phyloP scores from a whole-genome alignment of 129 eudicot species.

The Pulicaria dysenterica region DNA sequence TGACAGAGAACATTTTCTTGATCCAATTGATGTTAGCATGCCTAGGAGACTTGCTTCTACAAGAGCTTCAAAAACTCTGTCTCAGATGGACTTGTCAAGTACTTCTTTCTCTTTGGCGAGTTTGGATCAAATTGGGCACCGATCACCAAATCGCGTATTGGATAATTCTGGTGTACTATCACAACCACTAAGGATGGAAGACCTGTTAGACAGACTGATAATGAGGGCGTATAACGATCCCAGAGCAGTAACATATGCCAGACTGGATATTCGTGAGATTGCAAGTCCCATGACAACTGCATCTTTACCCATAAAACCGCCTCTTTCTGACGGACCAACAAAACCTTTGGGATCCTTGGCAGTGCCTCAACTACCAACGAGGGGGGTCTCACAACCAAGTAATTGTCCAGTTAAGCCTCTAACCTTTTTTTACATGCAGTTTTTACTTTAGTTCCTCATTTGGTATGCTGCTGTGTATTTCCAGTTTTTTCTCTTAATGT shows the following conservation, averaged over 20 bases:
- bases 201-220: conserved; percentile 48
- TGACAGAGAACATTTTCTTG: background rate
- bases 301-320: conserved; percentile 47
- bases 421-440: conserved; percentile 13
- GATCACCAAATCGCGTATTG: conserved; percentile 59
- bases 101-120: conserved; percentile 65
- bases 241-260: conserved; percentile 46
- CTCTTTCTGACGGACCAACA: conserved; percentile 52
- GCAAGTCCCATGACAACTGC: conserved; percentile 56
- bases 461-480: conserved; percentile 7
- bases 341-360: conserved; percentile 42
- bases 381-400: conserved; percentile 50
- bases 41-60: conserved; percentile 34
- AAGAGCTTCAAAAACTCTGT: conserved; percentile 39
- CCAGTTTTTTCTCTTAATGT: background rate
- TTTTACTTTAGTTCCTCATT: conserved; percentile 1
- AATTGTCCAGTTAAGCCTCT: conserved; percentile 56
- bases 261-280: conserved; percentile 52
- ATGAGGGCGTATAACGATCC: conserved; percentile 55
- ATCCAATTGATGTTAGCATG: conserved; percentile 27
- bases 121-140: conserved; percentile 61
- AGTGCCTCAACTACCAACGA: conserved; percentile 49
- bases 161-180: conserved; percentile 46
- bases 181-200: conserved; percentile 52
- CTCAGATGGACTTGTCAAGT: conserved; percentile 43